A percentile compares a stretch with the other conserved stretches of the same genome.
These are phyloP conservation scores for Lipomyces orientalis DNA, from an alignment of 805 yeast genomes.

Conservation along the genomic window DNA sequence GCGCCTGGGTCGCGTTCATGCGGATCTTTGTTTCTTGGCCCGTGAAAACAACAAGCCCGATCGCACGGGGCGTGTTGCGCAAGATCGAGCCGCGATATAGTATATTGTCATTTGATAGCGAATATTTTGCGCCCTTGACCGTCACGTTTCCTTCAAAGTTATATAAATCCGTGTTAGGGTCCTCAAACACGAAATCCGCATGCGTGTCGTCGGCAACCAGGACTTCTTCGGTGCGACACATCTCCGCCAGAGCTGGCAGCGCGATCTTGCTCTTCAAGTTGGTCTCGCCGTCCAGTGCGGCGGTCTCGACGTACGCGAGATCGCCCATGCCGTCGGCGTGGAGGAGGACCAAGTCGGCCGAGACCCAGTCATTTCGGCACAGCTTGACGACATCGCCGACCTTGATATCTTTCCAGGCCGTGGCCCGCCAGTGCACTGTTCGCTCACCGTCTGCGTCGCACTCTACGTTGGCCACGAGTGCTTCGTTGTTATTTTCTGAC, in stretches of 20 bases:
- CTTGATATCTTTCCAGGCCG: slow-evolving; percentile 72
- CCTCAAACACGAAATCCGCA: slow-evolving; percentile 73
- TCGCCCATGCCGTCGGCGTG: slow-evolving; percentile 65
- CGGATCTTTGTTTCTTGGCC: slow-evolving; percentile 97
- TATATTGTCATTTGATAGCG: slow-evolving; percentile 82
- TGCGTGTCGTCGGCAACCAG: slow-evolving; percentile 52
- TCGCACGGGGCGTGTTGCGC: slow-evolving; percentile 75
- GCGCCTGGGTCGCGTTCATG: slow-evolving; percentile 90
- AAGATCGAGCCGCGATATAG: slow-evolving; percentile 87
- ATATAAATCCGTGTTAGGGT: slow-evolving; percentile 89
- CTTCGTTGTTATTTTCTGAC: slow-evolving; percentile 71
- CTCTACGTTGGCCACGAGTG: slow-evolving; percentile 46
- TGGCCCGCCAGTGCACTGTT: slow-evolving; percentile 44
- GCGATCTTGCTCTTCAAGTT: slow-evolving; percentile 79
- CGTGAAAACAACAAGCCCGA: slow-evolving; percentile 86
- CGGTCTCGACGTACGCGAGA: slow-evolving; percentile 83
- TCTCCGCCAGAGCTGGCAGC: slow-evolving; percentile 63
- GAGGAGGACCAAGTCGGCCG: slow-evolving; percentile 83
- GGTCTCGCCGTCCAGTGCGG: slow-evolving; percentile 98
- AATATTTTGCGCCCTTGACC: slow-evolving; percentile 51
- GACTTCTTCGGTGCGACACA: slow-evolving; percentile 56
- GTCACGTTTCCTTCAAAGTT: slow-evolving; percentile 76
- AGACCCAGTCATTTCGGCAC: slow-evolving; percentile 85
- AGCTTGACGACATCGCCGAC: slow-evolving; percentile 88
- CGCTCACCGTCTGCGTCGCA: slow-evolving; percentile 20